Evolutionary conservation across 2,329 filamentous ascomycete species (phyloP), one percentile per base, ranked within the genome.

Genomic region (Colletotrichum lini): DNA sequence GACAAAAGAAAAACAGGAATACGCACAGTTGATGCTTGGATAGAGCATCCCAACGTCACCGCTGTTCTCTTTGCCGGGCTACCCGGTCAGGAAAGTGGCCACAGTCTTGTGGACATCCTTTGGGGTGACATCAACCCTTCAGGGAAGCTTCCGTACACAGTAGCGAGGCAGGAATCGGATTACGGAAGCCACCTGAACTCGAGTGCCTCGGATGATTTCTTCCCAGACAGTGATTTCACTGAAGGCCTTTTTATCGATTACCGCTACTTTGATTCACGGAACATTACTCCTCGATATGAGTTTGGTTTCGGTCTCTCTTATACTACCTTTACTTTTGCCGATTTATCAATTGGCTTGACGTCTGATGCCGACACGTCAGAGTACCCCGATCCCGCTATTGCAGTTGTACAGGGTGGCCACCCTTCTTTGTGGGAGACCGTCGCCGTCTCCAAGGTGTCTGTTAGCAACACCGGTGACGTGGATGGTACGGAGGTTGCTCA

Each of bases 51-150:
- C 9, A 92, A 93, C 72, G 86, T 93, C 44, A 92, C 90, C 0
- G 90, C 86, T 1, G 81, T 93, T 18, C 83, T 93, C 0, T 89
- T 89, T 73, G 90, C 89, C 5, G 90, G 92, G 75, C 81, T 92
- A 0, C 91, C 90, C 0, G 91, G 91, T 0, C 89, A 93, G 75
- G 88, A 91, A 67, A 88, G 87, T 1, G 91, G 91, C 0, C 79
- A 81, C 1, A 86, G 89, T 0, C 76, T 91, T 7, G 86, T 87
- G 0, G 83, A 86, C 0, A 77, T 92, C 9, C 81, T 92, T 0
- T 91, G 90, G 74, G 90, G 90, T 30, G 83, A 87, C 2, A 79
- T 82, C 2, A 88, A 86, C 72, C 86, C 87, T 0, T 90, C 88
- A 0, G 90, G 90, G 1, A 85, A 86, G 67, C 82, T 92, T 0